Base-by-base conservation (phyloP, 164 flowering plant genomes). In the Protea cynaroides region DNA sequence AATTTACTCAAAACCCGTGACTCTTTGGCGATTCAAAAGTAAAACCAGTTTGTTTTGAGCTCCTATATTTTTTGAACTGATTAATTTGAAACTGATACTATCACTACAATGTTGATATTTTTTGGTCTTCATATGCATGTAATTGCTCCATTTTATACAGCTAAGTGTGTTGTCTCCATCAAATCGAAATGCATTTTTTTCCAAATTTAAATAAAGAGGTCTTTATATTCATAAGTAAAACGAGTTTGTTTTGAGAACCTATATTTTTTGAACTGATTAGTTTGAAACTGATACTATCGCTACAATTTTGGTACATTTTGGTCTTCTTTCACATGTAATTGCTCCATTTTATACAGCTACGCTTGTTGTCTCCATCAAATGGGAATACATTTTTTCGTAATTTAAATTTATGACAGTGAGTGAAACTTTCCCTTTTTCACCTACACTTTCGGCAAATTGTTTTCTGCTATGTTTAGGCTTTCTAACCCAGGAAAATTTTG, bases 401-500 rank as follows among this genome's bases (percentile, higher is more conserved):
- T 52, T 52, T n/a, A 18, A 18, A 4, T 18, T 52, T 12, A 8
- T 0, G 23, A 29, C 2, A 5, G 8, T 52, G 55, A 19, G 24
- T 19, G 24, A 52, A 19, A 15, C 24, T 2, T 52, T 52, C 19
- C 12, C 55, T 21, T 52, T 52, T 52, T 19, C 34, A 19, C 12
- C 2, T 52, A 52, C 23, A 4, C 23, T 12, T 19, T 19, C 8
- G 8, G 24, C 24, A 19, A 52, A 6, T 21, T 19, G 55, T 52
- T 24, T 38, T 59, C 62, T 46, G 46, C 56, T 46, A 8, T 57
- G 54, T 47, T 50, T 0, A 47, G 54, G 21, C 46, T 54, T 59
- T 58, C 47, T 64, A 60, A 65, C 58, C 72, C 50, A 21, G 63
- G 63, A 68, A 25, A 9, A 43, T 40, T 71, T 52, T 25, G 25